Base-by-base conservation (phyloP, 1,284 basidiomycete genomes). In the Cutaneotrichosporon sp. region DNA sequence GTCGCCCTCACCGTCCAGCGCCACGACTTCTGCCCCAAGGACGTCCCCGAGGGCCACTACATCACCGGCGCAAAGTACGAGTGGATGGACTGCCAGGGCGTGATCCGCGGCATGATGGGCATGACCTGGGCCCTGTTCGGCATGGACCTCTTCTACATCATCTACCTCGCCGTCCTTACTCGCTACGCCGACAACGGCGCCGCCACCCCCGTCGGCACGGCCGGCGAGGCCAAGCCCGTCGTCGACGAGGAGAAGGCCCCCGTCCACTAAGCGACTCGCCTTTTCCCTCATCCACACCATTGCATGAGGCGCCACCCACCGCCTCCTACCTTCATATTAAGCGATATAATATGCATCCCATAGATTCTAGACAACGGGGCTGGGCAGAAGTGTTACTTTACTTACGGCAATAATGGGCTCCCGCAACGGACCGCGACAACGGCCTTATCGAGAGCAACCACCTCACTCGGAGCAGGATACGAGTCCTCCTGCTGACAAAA, bases 121-220 rank as follows among this genome's bases (percentile, higher is more conserved):
- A 54, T 65, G 56, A 33, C 60, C 24, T 65, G 54, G 55, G 33
- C 27, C 4, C 45, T 47, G 31, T 55, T 43, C 49, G 59, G 66
- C 46, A 49, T 70, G 56, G 54, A 66, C 61, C 56, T 75, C 60
- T 58, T 75, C 56, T 72, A 65, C 63, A 59, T 71, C 27, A 54
- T 13, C 51, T 64, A 64, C 58, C 60, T 73, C 51, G 45, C 56
- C 42, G 29, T 58, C 45, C 63, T 71, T 56, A 52, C 57, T 47
- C 66, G 67, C 20, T 57, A 25, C 9, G 29, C 29, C 9, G 29
- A 29, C 5, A 4, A 29, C 18, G 31, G 45, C 18, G 69, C 64
- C 65, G 50, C 57, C 25, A 45, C 54, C 24, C 63, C 67, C 11
- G 54, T 74, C 22, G 55, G 60, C 57, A 54, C 66, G 47, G 65